Evolutionary conservation across 176 grass and related monocot genomes (phyloP), one percentile per base, ranked within the genome.

Genomic region (Zea luxurians): DNA sequence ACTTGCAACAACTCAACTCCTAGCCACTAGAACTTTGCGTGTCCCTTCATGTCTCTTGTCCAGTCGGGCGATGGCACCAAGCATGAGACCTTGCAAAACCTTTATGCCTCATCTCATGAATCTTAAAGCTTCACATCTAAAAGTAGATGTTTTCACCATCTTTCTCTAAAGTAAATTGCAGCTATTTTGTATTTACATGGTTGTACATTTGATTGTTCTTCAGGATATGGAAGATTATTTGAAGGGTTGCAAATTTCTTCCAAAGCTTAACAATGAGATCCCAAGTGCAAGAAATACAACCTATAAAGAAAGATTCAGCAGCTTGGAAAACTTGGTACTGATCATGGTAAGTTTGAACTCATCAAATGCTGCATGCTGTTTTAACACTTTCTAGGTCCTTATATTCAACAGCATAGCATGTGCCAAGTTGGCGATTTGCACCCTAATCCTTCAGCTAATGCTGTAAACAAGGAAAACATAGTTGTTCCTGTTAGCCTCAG

Each of bases 221-320:
- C 79, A 97, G 91, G 88, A 97, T 77, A 92, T 97, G 76, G 66
- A 79, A 74, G 79, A 88, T 60, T 97, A 97, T 87, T 84, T 97
- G 64, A 79, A 82, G 80, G 94, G 94, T 17, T 97, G 94, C 87
- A 97, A 66, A 75, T 97, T 97, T 82, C 94, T 97, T 79, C 94
- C 94, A 48, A 94, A 88, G 83, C 91, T 97, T 65, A 97, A 97
- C 55, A 97, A 97, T 83, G 94, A 97, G 87, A 88, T 91, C 54
- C 58, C 89, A 8, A 55, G 64, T 70, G 68, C 92, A 83, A 91
- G 89, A 83, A 97, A 97, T 86, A 75, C 78, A 53, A 92, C 89
- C 35, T 94, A 92, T 74, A 94, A 97, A 81, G 86, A 93, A 88
- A 90, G 94, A 79, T 88, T 97, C 64, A 88, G 85, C 80, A 90